These are phyloP conservation scores for Saccharomycopsis sp. DNA, from an alignment of 805 yeast species.

Conservation along the genomic window DNA sequence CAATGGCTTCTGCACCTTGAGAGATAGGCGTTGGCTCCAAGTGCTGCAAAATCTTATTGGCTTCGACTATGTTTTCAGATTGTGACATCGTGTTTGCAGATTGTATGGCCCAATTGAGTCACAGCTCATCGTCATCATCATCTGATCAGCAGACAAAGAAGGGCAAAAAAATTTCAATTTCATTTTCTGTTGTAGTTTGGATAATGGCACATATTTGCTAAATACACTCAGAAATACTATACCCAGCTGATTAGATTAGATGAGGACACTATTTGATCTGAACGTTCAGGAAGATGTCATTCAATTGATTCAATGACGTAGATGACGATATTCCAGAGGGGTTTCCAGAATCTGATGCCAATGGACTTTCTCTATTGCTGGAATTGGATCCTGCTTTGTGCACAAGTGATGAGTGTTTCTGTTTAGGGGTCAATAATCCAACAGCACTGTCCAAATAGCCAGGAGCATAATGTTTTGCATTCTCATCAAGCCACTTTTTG, in stretches of 20 bases:
- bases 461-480: slow-evolving; percentile 19
- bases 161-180: background rate
- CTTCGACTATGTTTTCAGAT: slow-evolving; percentile 40
- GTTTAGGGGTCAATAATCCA: slow-evolving; percentile 9
- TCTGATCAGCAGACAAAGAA: background rate
- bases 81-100: background rate
- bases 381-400: background rate
- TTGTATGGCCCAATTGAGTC: background rate
- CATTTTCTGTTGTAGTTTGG: background rate
- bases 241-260: no score
- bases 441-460: slow-evolving; percentile 17
- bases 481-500: slow-evolving; percentile 13
- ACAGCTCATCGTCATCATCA: background rate
- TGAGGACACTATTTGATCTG: background rate
- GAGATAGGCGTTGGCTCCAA: slow-evolving; percentile 53
- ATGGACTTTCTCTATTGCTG: background rate
- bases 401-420: background rate
- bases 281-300: slow-evolving; percentile 10
- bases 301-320: slow-evolving; percentile 9
- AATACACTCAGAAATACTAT: no score
- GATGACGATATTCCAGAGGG: background rate
- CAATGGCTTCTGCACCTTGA: slow-evolving; percentile 90
- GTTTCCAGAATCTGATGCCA: background rate
- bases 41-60: slow-evolving; percentile 39
- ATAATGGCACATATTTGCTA: background rate